Percentiles rank a stretch among this genome's conserved stretches.
Evolutionary conservation across 2,329 filamentous ascomycete species (phyloP).

Genomic region (Thielaviopsis euricoi): DNA sequence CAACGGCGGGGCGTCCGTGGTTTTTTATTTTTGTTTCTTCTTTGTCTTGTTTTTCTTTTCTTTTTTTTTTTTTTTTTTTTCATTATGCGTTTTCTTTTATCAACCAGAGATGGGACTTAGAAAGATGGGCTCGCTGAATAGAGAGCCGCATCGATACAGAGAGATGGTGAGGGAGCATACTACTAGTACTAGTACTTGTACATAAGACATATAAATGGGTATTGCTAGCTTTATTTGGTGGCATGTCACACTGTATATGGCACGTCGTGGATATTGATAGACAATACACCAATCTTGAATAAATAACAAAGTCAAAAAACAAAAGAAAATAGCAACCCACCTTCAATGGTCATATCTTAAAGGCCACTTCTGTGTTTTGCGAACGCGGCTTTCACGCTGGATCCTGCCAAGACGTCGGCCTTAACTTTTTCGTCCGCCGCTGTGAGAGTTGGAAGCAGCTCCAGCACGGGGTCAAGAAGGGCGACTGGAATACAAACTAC

Average conservation of each 20-base stretch:
- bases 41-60: neutral
- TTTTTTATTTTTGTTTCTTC: conserved; percentile 1
- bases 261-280: too few species aligned
- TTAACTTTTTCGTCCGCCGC: conserved; percentile 44
- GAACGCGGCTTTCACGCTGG: conserved; percentile 50
- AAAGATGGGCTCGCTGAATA: neutral
- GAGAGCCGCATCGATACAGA: neutral
- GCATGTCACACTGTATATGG: too few species aligned
- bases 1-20: neutral
- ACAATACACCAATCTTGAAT: too few species aligned
- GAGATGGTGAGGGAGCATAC: neutral
- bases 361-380: conserved; percentile 31
- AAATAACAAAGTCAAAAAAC: neutral
- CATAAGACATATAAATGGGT: neutral
- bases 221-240: too few species aligned
- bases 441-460: conserved; percentile 35
- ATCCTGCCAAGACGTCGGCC: conserved; percentile 44
- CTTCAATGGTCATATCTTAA: conserved; percentile 8
- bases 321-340: neutral
- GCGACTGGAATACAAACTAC: conserved; percentile 50
- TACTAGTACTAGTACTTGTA: neutral
- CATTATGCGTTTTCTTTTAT: neutral
- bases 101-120: neutral
- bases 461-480: conserved; percentile 42
- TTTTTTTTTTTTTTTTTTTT: neutral